Conservation (phyloP, 2,329 filamentous ascomycete species). For the Hymenoscyphus repandus region DNA sequence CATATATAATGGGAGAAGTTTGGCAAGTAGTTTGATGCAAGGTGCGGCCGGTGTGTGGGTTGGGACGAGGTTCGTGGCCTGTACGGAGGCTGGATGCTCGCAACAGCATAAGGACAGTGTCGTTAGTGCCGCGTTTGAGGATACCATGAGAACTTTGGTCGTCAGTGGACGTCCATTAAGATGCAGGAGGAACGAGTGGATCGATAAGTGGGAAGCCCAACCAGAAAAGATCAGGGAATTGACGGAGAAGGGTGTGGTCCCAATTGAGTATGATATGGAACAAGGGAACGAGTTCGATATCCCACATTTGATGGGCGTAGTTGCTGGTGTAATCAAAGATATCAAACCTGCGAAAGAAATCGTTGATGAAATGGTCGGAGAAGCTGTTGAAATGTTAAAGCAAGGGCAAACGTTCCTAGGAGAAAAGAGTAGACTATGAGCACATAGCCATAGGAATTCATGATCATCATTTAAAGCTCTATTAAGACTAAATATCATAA, state of each 20-base stretch:
- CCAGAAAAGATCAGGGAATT: conserved; percentile 71
- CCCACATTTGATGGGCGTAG: conserved; percentile 91
- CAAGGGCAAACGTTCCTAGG: conserved; percentile 55
- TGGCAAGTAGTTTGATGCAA: conserved; percentile 81
- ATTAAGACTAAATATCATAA: too few species aligned
- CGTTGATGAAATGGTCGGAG: conserved; percentile 82
- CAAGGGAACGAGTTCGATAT: conserved; percentile 76
- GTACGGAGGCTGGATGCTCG: conserved; percentile 73
- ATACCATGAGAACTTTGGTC: conserved; percentile 78
- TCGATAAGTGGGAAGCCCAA: conserved; percentile 71
- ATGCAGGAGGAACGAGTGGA: conserved; percentile 77
- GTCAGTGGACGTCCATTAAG: conserved; percentile 76
- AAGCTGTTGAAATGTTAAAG: conserved; percentile 65
- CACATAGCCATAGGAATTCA: not conserved
- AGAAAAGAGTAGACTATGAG: conserved; percentile 34
- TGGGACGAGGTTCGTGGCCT: conserved; percentile 85
- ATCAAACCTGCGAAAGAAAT: conserved; percentile 80
- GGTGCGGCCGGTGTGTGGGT: conserved; percentile 91
- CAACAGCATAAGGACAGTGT: conserved; percentile 80
- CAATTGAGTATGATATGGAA: conserved; percentile 77
- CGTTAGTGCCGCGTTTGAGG: conserved; percentile 70
- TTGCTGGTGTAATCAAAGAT: conserved; percentile 70
- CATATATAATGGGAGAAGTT: conserved; percentile 72
- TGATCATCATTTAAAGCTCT: too few species aligned
- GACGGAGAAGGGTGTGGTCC: conserved; percentile 72